Evolutionary conservation across 768 basidiomycete species (phyloP), one percentile per base, ranked within the genome.

Genomic region (Lactarius pseudohatsudake): DNA sequence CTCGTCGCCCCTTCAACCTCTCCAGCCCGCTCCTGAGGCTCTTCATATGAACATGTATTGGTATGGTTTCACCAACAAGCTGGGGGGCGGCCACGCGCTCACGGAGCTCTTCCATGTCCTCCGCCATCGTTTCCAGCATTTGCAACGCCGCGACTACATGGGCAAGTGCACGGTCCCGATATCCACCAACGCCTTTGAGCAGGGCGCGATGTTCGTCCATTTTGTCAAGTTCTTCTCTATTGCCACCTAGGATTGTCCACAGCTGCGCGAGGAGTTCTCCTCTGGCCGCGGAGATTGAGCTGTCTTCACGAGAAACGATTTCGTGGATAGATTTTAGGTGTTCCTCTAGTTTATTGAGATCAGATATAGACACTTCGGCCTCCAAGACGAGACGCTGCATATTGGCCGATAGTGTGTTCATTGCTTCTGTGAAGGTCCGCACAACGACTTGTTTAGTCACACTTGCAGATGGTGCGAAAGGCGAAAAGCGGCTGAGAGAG

Each of bases 71-170:
- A 5, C 84, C 86, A 13, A 84, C 74, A 5, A 92, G 75, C 59
- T 86, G 85, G 1, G 91, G 90, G 38, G 85, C 82, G 4, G 89
- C 83, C 1, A 90, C 88, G 20, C 88, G 79, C 72, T 90, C 88
- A 67, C 91, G 80, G 66, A 93, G 76, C 54, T 90, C 89, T 72
- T 90, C 89, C 80, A 92, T 85, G 68, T 92, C 90, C 41, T 84
- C 86, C 69, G 84, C 84, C 85, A 92, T 84, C 45, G 79, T 78
- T 34, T 84, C 76, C 67, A 93, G 76, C 11, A 85, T 80, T 60
- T 86, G 85, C 71, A 90, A 72, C 16, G 89, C 84, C 0, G 84
- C 84, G 38, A 81, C 81, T n/a, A 93, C 89, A 67, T 89, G 90
- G 11, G 78, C 83, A 45, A 81, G 75, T 4, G 91, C 91, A 66